A percentile compares a stretch with the other conserved stretches of the same genome.
phyloP scores from a whole-genome alignment of 2,329 filamentous ascomycete species.

The Stemphylium beticola region DNA sequence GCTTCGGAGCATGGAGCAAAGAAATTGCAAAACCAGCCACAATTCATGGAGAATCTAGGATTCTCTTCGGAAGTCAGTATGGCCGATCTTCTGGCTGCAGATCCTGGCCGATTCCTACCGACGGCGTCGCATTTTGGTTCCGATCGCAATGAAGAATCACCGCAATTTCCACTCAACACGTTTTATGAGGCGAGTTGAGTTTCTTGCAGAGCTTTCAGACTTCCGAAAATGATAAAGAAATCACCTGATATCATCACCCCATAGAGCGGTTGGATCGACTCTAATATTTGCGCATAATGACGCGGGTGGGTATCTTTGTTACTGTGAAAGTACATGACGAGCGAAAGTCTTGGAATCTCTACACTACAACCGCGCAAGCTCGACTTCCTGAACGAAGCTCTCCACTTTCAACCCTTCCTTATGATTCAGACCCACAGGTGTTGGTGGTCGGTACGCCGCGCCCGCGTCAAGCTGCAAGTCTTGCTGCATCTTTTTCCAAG shows the following conservation, averaged over 20 bases:
- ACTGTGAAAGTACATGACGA: not conserved
- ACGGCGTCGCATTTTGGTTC: slow-evolving; percentile 36
- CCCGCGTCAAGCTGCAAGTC: slow-evolving; percentile 42
- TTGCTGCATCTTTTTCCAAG: slow-evolving; percentile 59
- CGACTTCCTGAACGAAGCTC: not conserved
- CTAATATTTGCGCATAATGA: no score
- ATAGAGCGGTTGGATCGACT: no score
- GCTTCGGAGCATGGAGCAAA: slow-evolving; percentile 63
- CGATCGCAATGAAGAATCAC: slow-evolving; percentile 19
- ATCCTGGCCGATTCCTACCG: slow-evolving; percentile 50
- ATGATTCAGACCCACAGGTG: not conserved
- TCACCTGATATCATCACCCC: no score
- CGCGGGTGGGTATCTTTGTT: no score
- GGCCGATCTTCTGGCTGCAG: slow-evolving; percentile 53
- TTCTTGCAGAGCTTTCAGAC: not conserved
- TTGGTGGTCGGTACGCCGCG: not conserved
- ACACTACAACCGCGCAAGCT: slow-evolving; percentile 11
- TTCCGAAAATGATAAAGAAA: not conserved
- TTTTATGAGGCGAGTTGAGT: slow-evolving; percentile 29
- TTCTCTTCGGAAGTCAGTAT: slow-evolving; percentile 67
- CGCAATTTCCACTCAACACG: slow-evolving; percentile 26
- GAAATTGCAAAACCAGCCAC: slow-evolving; percentile 61
- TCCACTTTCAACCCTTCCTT: not conserved
- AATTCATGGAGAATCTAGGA: slow-evolving; percentile 71
- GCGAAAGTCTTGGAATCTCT: not conserved